Base-by-base conservation (phyloP, 192 early-diverging fungal genomes). In the Entomortierella parvispora region DNA sequence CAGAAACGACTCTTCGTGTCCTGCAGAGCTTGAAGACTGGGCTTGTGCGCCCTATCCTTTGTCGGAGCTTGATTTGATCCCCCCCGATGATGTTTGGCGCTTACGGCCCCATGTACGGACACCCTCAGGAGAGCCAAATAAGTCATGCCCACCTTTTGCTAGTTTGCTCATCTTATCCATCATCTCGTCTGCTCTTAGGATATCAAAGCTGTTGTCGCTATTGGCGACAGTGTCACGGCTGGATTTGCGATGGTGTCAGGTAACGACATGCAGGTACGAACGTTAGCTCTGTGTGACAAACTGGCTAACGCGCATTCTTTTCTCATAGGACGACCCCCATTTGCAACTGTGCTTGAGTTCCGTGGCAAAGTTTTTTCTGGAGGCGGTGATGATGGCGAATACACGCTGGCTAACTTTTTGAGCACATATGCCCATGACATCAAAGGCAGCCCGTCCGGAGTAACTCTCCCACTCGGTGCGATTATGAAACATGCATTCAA, bases 181-280 rank as follows among this genome's bases (percentile, higher is more conserved):
- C n/a, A n/a, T 37, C 5, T 20, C 23, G 44, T n/a, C 20, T 14
- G 15, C 12, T 67, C 29, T 17, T 65, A 85, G 83, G 86, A 87
- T 28, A 83, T 87, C 31, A 80, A 81, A 74, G 65, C 76, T 14
- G 76, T 87, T 23, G 70, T 82, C 17, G 79, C 82, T 18, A 67
- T 87, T 10, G 86, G 86, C 25, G 86, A 87, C 52, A 83, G 82
- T 28, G 85, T 87, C 34, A 69, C 82, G 17, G 86, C 86, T n/a
- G 86, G 86, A 33, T 87, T 87, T 48, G 86, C 82, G 28, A 83
- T 85, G 83, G 20, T 78, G 12, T 83, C 85, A 48, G 82, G 82
- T 82, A 80, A 33, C 50, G 31, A 14, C 22, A 53, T n/a, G 2
- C 20, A 40, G 32, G 17, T 26, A 23, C 25, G 11, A 11, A 42